Evolutionary conservation across 305 asterid genomes (phyloP).

Genomic region (Solanum hybrid): DNA sequence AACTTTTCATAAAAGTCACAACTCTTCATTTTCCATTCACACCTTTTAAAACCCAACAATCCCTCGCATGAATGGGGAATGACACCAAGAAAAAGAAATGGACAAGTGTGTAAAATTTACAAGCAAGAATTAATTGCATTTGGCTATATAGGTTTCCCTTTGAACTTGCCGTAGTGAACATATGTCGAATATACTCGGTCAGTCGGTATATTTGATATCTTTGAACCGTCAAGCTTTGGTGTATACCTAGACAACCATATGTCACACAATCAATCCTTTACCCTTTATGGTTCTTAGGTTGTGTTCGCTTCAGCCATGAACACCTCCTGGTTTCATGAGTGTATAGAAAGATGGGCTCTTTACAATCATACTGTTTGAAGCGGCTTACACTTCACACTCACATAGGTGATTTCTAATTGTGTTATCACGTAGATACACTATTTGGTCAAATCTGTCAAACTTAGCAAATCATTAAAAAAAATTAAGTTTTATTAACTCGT

Average conservation of each 20-base stretch:
- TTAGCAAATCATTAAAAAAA: neutral
- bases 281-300: neutral
- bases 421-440: neutral
- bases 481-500: neutral
- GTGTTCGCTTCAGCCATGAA: neutral
- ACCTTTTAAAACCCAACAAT: neutral
- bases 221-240: neutral
- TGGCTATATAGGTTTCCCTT: neutral
- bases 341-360: neutral
- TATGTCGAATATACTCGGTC: neutral
- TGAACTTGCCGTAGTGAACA: neutral
- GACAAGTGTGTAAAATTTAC: neutral
- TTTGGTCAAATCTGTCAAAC: neutral
- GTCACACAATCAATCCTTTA: neutral
- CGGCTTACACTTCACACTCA: neutral
- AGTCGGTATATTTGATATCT: neutral
- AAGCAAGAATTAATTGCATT: neutral
- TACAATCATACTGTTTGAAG: neutral
- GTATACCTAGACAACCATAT: neutral
- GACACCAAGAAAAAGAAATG: no score
- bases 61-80: neutral
- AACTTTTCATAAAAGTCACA: no score
- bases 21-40: neutral
- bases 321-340: neutral
- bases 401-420: neutral